A percentile compares a stretch with the other conserved stretches of the same genome.
phyloP scores from a whole-genome alignment of 2,329 filamentous ascomycete species.

The Fusarium coffeatum region DNA sequence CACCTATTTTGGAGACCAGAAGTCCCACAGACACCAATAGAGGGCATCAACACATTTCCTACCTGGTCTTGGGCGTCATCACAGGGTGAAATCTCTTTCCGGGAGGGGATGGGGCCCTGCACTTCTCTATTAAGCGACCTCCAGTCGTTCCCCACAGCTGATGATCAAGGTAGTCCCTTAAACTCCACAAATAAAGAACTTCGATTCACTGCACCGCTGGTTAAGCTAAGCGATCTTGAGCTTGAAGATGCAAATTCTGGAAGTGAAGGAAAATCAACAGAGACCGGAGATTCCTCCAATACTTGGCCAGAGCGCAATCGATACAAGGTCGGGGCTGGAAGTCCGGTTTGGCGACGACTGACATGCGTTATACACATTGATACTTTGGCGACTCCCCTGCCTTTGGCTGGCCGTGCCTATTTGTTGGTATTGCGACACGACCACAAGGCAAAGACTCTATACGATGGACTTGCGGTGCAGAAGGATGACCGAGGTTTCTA shows the following conservation, averaged over 20 bases:
- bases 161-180: rapidly evolving
- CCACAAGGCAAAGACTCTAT: no score
- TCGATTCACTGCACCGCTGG: background rate
- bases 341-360: no score
- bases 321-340: no score
- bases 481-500: background rate
- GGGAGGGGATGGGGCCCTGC: no score
- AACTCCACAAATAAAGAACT: background rate
- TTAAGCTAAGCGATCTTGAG: rapidly evolving
- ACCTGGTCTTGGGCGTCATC: background rate
- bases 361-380: rapidly evolving
- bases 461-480: background rate
- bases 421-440: background rate
- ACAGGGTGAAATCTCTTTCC: no score
- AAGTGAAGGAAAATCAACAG: no score
- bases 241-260: no score
- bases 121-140: background rate
- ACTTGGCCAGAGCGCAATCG: rapidly evolving
- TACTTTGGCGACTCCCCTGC: rapidly evolving
- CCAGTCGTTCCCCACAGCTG: background rate
- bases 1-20: background rate
- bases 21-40: background rate
- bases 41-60: no score
- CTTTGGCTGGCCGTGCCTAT: rapidly evolving
- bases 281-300: no score